Evolutionary conservation across 1,284 basidiomycete species (phyloP), one percentile per base, ranked within the genome.

Genomic region (Boletus sp.): DNA sequence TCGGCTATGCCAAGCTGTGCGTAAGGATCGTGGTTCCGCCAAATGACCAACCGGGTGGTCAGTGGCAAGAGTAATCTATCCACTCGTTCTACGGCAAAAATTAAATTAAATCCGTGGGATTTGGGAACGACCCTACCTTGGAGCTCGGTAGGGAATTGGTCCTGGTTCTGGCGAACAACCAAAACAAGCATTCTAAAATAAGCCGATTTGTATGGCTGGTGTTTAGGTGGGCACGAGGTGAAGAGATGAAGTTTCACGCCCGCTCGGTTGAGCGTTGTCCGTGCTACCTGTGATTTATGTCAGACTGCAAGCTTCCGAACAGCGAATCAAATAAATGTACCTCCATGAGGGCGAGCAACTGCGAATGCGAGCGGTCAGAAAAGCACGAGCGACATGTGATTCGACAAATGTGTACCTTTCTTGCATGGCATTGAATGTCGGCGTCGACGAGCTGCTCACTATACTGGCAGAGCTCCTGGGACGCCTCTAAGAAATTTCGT

Each of bases 1-100:
- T 76, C 73, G 58, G 75, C 73, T 71, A 76, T 76, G 73, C 72
- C 72, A 68, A 73, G 74, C 65, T 73, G 72, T 71, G 73, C 60
- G 30, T 70, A 75, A 17, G 72, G 74, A 68, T 76, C 71, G 14
- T 55, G 62, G 35, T 66, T 65, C 48, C 64, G 66, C 57, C 64
- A 56, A 35, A 75, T 76, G 6, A 73, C 68, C 37, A 73, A 47
- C 35, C 64, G 69, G 8, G 74, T 75, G 21, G 63, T 62, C 11
- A 74, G 60, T 11, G 72, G 72, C 51, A 76, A 60, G 31, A 74
- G 71, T 21, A 74, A 48, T 54, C 73, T 71, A 7, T 64, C 60
- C 44, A 75, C 68, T 46, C 72, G 71, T 40, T 60, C 71, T 74
- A 52, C 63, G 43, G 23, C 38, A 51, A 57, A 37, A 33, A 40